Evolutionary conservation across 2,329 filamentous ascomycete species (phyloP).

Genomic region (Penicillium italicum): DNA sequence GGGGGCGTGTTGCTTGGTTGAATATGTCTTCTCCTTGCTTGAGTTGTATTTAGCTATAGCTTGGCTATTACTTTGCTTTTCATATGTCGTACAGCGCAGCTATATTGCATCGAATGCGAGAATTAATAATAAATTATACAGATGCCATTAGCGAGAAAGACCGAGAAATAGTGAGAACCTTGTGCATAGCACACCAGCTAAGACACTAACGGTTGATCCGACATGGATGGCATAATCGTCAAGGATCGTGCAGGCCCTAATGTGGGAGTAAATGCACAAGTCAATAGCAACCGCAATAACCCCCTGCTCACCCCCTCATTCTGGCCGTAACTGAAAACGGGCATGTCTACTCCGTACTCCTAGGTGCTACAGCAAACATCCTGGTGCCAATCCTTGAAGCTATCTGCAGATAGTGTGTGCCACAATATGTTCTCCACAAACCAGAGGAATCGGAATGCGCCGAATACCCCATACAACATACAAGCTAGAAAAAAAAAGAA

Average conservation of each 20-base stretch:
- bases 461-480: too few relatives aligned
- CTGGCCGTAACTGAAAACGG: not conserved
- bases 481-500: too few relatives aligned
- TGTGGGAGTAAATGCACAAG: not conserved
- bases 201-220: not conserved
- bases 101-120: not conserved
- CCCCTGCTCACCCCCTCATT: not conserved
- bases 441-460: not conserved
- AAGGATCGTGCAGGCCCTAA: conserved; percentile 2
- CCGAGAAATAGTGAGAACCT: not conserved
- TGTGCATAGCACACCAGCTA: not conserved
- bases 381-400: not conserved
- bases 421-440: not conserved
- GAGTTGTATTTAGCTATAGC: not conserved
- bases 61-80: not conserved
- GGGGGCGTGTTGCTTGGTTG: not conserved
- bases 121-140: not conserved
- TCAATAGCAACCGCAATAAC: not conserved
- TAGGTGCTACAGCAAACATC: not conserved
- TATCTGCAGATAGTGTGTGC: not conserved
- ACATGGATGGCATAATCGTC: not conserved
- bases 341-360: not conserved
- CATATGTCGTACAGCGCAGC: not conserved
- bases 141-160: not conserved
- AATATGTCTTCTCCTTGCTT: not conserved